Evolutionary conservation across 2,329 filamentous ascomycete species (phyloP).

Genomic region (Lecanicillium sp.): DNA sequence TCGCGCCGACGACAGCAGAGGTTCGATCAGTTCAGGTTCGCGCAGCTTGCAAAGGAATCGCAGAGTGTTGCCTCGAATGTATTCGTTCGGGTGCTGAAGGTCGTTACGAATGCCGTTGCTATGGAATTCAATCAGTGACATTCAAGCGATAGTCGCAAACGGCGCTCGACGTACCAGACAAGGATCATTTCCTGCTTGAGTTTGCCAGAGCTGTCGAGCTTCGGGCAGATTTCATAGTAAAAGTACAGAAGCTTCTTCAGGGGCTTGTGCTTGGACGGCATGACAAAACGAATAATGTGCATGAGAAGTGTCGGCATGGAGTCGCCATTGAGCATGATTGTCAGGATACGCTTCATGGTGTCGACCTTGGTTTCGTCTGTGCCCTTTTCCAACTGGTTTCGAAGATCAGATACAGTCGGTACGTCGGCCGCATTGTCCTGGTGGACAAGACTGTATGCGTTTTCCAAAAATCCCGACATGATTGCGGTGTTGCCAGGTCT

Average conservation of each 20-base stretch:
- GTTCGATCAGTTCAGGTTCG: conserved; percentile 93
- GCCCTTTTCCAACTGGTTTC: conserved; percentile 88
- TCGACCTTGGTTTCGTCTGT: conserved; percentile 89
- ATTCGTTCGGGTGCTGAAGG: conserved; percentile 95
- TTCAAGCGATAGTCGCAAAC: background rate
- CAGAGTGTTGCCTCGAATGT: conserved; percentile 95
- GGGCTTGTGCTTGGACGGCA: conserved; percentile 94
- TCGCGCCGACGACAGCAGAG: conserved; percentile 84
- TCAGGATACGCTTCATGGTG: conserved; percentile 93
- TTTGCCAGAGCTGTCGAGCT: conserved; percentile 86
- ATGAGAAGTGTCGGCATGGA: conserved; percentile 92
- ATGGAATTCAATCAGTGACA: conserved; percentile 13
- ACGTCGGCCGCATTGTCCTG: conserved; percentile 95
- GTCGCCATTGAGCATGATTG: conserved; percentile 96
- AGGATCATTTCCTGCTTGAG: conserved; percentile 99
- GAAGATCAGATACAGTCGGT: conserved; percentile 83
- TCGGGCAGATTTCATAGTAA: conserved; percentile 98
- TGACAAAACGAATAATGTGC: conserved; percentile 99
- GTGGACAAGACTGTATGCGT: conserved; percentile 93
- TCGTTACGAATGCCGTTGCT: conserved; percentile 98
- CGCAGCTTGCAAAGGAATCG: conserved; percentile 95
- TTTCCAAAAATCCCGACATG: conserved; percentile 95
- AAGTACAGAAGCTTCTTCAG: conserved; percentile 98
- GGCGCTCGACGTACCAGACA: conserved; percentile 64
- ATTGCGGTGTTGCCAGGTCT: conserved; percentile 16